These are phyloP conservation scores for Pleurotus pulmonarius DNA, from an alignment of 768 basidiomycete species.

Conservation along the genomic window DNA sequence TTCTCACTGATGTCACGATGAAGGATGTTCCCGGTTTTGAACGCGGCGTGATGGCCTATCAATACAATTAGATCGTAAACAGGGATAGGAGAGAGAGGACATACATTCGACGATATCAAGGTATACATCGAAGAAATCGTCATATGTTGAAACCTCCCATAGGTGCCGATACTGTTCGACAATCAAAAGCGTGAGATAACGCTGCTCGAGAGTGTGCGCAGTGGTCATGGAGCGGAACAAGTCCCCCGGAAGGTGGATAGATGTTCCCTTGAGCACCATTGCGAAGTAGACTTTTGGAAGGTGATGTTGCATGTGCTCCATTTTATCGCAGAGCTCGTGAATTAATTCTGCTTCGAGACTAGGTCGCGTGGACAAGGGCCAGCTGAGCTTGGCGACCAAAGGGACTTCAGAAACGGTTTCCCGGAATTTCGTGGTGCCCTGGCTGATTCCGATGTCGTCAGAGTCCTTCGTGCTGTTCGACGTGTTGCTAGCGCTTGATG, in stretches of 20 bases:
- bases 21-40: slow-evolving; percentile 15
- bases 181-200: slow-evolving; percentile 15
- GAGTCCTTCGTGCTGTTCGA: not conserved
- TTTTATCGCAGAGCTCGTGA: not conserved
- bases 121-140: slow-evolving; percentile 23
- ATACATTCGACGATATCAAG: slow-evolving; percentile 27
- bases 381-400: slow-evolving; percentile 12
- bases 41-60: slow-evolving; percentile 22
- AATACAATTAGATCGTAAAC: not conserved
- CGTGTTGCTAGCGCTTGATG: no score
- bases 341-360: slow-evolving; percentile 10
- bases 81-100: not conserved
- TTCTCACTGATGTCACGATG: slow-evolving; percentile 27
- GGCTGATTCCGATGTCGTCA: not conserved
- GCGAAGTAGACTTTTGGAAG: slow-evolving; percentile 10
- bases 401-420: not conserved
- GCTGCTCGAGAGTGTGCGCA: slow-evolving; percentile 3
- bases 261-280: not conserved
- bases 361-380: slow-evolving; percentile 9
- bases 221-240: not conserved
- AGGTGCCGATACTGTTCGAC: slow-evolving; percentile 17
- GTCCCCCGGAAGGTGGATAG: slow-evolving; percentile 10
- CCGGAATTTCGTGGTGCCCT: not conserved
- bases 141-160: slow-evolving; percentile 15
- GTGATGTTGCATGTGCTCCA: slow-evolving; percentile 11